Conservation (phyloP, 1,284 basidiomycete genomes). For the Austroboletus olivaceoglutinosus region DNA sequence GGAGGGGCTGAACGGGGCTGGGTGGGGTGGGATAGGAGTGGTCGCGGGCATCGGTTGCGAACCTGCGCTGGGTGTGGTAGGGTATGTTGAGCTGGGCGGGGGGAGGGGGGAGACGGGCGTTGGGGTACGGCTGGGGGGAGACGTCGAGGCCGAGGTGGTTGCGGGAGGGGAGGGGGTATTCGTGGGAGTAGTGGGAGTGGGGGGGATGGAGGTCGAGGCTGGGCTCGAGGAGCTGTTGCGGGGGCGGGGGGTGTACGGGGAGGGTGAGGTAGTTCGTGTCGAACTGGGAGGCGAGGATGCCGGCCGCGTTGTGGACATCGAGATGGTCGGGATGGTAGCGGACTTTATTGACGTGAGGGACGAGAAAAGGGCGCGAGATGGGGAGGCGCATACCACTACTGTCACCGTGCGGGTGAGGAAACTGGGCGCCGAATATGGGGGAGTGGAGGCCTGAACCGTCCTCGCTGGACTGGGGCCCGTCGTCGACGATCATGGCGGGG, state of each 20-base stretch:
- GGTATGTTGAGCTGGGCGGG: constrained; percentile 38
- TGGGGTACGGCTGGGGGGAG: constrained; percentile 38
- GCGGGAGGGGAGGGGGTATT: constrained; percentile 34
- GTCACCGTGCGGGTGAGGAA: constrained; percentile 45
- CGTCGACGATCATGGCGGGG: constrained; percentile 53
- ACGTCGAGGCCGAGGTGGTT: constrained; percentile 45
- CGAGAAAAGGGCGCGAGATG: constrained; percentile 37
- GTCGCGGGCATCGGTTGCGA: constrained; percentile 47
- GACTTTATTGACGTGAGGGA: constrained; percentile 52
- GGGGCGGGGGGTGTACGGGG: constrained; percentile 10
- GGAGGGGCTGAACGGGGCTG: constrained; percentile 18
- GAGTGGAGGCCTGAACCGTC: constrained; percentile 70
- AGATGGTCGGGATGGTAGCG: constrained; percentile 60
- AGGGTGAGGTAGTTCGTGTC: constrained; percentile 38
- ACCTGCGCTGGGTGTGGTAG: constrained; percentile 44
- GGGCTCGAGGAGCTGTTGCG: constrained; percentile 39
- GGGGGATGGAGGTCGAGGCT: constrained; percentile 36
- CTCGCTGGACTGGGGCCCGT: constrained; percentile 66
- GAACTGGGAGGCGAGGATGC: constrained; percentile 48
- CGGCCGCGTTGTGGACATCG: constrained; percentile 47
- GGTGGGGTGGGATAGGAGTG: constrained; percentile 35
- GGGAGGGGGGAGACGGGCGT: constrained; percentile 39
- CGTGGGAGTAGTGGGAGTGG: constrained; percentile 27
- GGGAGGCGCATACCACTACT: constrained; percentile 45
- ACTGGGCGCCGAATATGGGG: constrained; percentile 56